phyloP scores from a whole-genome alignment of 106 monocot species.

The Dendrobium chrysotoxum region DNA sequence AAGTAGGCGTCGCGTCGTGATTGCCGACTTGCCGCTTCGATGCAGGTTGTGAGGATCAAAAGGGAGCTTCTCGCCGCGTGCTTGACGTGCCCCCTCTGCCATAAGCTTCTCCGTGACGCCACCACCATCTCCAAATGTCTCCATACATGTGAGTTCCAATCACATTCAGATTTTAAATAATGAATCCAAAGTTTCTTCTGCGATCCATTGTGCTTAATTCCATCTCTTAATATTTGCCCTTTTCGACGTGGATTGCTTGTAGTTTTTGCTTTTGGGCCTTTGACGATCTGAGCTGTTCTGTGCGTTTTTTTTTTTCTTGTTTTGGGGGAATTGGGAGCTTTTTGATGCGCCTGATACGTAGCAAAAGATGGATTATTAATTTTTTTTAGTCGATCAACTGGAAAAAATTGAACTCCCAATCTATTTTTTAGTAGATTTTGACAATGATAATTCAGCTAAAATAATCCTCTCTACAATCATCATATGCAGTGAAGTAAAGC shows the following conservation, averaged over 20 bases:
- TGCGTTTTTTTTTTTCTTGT: no score
- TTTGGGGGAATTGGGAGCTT: no score
- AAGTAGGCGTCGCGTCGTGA: neutral
- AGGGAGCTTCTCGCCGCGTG: slow-evolving; percentile 44
- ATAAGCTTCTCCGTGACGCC: slow-evolving; percentile 65
- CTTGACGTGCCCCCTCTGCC: slow-evolving; percentile 77
- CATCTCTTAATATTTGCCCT: neutral
- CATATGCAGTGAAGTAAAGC: no score
- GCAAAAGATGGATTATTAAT: no score
- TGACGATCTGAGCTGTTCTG: no score
- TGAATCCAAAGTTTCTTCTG: neutral
- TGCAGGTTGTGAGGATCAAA: slow-evolving; percentile 42
- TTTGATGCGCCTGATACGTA: no score
- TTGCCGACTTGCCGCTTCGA: neutral
- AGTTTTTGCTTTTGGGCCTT: no score
- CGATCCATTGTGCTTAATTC: neutral
- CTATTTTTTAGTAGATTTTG: no score
- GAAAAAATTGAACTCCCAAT: no score
- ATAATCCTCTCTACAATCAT: no score
- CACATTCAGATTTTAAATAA: neutral
- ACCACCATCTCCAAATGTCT: slow-evolving; percentile 96
- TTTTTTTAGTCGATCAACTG: no score
- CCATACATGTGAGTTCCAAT: slow-evolving; percentile 65
- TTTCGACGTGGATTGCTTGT: neutral
- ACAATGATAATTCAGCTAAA: no score